These are phyloP conservation scores for Fusarium illudens DNA, from an alignment of 2,329 filamentous ascomycete species.

Conservation along the genomic window DNA sequence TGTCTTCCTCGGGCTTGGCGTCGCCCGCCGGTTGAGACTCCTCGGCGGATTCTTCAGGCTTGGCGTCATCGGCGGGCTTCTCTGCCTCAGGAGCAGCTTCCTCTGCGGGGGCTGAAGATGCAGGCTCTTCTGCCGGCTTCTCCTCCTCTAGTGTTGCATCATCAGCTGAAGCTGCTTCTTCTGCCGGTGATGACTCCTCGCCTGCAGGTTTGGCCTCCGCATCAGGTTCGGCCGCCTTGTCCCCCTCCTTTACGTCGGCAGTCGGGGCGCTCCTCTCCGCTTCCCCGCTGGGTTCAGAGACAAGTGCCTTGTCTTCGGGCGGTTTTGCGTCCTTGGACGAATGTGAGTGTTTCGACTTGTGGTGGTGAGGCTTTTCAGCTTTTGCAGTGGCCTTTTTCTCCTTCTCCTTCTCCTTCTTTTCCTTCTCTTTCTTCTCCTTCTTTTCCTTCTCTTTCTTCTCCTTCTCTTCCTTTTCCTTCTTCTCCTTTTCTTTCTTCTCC, in stretches of 20 bases:
- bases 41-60: not conserved
- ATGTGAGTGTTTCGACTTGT: slow-evolving; percentile 33
- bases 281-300: slow-evolving; percentile 1
- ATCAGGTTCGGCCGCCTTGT: slow-evolving; percentile 7
- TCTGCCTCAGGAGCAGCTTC: not conserved
- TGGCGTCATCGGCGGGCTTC: slow-evolving; percentile 5
- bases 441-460: slow-evolving; percentile 62
- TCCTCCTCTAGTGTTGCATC: not conserved
- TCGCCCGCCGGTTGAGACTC: not conserved
- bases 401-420: slow-evolving; percentile 22
- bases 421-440: slow-evolving; percentile 28
- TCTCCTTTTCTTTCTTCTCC: slow-evolving; percentile 35
- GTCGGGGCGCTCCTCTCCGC: slow-evolving; percentile 1
- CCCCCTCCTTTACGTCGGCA: slow-evolving; percentile 6
- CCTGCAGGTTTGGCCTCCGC: slow-evolving; percentile 5
- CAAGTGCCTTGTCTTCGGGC: slow-evolving; percentile 5
- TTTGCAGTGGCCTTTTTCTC: slow-evolving; percentile 31
- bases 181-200: not conserved
- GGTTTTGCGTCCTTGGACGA: slow-evolving; percentile 17
- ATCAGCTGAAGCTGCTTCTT: not conserved
- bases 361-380: slow-evolving; percentile 30
- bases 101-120: not conserved
- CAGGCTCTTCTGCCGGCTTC: not conserved
- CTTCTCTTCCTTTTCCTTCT: slow-evolving; percentile 51
- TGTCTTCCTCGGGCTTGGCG: not conserved